Evolutionary conservation across 2,329 filamentous ascomycete species (phyloP).

Genomic region (Colletotrichum sp.): DNA sequence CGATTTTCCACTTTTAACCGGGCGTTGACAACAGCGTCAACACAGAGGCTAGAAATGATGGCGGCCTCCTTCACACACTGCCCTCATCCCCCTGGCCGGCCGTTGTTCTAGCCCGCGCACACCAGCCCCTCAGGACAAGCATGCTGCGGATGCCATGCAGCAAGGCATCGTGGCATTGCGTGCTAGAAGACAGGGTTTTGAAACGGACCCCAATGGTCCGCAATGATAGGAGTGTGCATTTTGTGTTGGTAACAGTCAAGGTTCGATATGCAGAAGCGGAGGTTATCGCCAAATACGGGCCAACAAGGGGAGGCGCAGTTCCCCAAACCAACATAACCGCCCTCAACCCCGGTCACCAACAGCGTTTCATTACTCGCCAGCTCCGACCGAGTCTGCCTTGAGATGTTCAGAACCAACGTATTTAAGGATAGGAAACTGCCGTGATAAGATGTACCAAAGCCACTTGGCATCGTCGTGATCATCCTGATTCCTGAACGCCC

Average conservation of each 20-base stretch:
- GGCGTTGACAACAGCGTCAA: not conserved
- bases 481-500: no score
- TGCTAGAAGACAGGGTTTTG: not conserved
- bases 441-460: no score
- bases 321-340: not conserved
- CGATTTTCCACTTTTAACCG: not conserved
- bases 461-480: no score
- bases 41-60: fast-evolving
- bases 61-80: not conserved
- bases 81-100: not conserved
- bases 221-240: not conserved
- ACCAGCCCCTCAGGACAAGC: not conserved
- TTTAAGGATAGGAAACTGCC: not conserved
- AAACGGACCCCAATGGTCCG: not conserved
- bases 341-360: not conserved
- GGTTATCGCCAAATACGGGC: not conserved
- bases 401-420: fast-evolving
- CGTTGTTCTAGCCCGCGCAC: fast-evolving
- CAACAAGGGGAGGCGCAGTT: not conserved
- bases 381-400: not conserved
- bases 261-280: not conserved
- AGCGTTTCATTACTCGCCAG: not conserved
- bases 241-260: not conserved
- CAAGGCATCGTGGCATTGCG: not conserved
- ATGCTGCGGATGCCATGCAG: not conserved